Evolutionary conservation across 495 filamentous ascomycete species (phyloP).

Genomic region (Aspergillus hancockii): DNA sequence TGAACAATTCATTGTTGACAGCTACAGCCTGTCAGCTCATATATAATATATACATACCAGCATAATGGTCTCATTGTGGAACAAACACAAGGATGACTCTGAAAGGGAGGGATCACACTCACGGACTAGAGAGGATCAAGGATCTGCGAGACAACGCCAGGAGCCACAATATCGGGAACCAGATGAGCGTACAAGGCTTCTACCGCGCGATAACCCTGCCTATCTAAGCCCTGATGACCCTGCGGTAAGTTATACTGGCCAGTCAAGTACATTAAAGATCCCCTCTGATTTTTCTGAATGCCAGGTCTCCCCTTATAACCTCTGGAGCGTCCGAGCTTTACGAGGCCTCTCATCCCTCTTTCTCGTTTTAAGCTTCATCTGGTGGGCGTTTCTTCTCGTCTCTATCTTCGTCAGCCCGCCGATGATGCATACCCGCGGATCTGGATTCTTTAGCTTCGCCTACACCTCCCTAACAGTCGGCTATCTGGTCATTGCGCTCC

Average conservation of each 20-base stretch:
- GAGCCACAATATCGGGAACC: constrained; percentile 31
- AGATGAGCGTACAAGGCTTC: constrained; percentile 74
- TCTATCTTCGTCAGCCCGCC: constrained; percentile 88
- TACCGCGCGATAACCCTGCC: constrained; percentile 59
- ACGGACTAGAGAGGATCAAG: constrained; percentile 21
- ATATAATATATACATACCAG: no score
- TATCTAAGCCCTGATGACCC: constrained; percentile 93
- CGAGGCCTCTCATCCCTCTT: constrained; percentile 74
- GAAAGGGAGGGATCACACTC: constrained; percentile 28
- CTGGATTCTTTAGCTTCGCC: constrained; percentile 85
- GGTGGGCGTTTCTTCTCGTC: constrained; percentile 87
- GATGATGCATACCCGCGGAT: constrained; percentile 78
- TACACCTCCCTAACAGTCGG: constrained; percentile 73
- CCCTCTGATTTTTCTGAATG: background rate
- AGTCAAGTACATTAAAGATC: background rate
- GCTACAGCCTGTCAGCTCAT: background rate
- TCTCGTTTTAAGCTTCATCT: constrained; percentile 72
- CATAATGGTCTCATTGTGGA: constrained; percentile 52
- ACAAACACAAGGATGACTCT: constrained; percentile 13
- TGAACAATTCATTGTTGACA: background rate
- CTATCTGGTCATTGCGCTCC: constrained; percentile 70
- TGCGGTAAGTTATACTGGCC: constrained; percentile 57
- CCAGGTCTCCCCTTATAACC: constrained; percentile 92
- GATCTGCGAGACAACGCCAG: background rate
- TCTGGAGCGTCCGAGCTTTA: constrained; percentile 81